Conservation (phyloP, 2,329 filamentous ascomycete species). For the Penicillium glabrum region DNA sequence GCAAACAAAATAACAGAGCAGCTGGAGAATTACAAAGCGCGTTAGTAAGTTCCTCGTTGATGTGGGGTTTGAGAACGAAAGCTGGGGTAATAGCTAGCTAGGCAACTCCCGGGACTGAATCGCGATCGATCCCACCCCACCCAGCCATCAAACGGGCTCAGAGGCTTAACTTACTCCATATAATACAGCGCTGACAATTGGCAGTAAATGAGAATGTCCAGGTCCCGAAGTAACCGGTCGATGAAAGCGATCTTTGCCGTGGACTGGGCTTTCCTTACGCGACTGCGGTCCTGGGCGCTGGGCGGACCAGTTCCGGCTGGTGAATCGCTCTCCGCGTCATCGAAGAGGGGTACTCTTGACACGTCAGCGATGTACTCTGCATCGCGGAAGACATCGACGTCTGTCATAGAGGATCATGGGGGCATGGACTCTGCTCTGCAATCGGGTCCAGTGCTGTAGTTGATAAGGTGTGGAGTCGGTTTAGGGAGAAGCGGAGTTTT, state of each 20-base stretch:
- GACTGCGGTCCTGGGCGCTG: constrained; percentile 17
- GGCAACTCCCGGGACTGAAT: neutral
- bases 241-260: constrained; percentile 49
- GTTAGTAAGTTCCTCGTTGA: neutral
- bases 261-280: constrained; percentile 35
- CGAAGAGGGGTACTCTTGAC: constrained; percentile 38
- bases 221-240: constrained; percentile 56
- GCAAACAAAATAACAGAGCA: constrained; percentile 60
- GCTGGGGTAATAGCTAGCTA: neutral
- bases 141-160: neutral
- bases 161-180: constrained; percentile 54
- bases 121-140: neutral
- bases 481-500: constrained; percentile 13
- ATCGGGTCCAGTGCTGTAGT: constrained; percentile 12
- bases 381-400: constrained; percentile 47
- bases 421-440: constrained; percentile 29
- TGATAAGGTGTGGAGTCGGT: constrained; percentile 10
- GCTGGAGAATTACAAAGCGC: constrained; percentile 32
- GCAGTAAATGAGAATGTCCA: constrained; percentile 62
- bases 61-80: neutral
- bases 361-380: constrained; percentile 49
- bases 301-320: neutral
- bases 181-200: constrained; percentile 63
- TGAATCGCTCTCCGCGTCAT: constrained; percentile 1
- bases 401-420: constrained; percentile 50